Base-by-base conservation (phyloP, 2,329 filamentous ascomycete species). In the Endoconidiophora polonica region DNA sequence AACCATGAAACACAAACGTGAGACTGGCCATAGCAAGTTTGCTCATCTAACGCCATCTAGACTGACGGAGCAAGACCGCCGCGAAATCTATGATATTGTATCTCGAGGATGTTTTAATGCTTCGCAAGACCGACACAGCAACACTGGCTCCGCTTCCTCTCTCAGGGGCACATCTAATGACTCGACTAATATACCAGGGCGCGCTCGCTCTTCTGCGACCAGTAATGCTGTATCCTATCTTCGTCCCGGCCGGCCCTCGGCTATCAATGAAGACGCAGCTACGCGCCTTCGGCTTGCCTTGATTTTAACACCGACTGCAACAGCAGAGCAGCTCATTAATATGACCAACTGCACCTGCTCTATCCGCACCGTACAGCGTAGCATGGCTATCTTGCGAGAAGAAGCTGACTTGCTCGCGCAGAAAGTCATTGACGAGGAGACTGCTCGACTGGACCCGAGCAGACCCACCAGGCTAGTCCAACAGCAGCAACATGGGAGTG, bases 321-420 rank as follows among this genome's bases (percentile, higher is more conserved):
- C 51, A 14, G 51, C 51, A 16, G 51, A 53, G 29, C 51, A 53
- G 22, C 16, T 53, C n/a, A 53, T 53, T 26, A 44, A 38, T n/a
- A 42, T 46, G 26, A 50, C 51, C 4, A 44, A 47, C n/a, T 53
- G 51, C 24, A 46, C 51, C 5, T 53, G 51, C 23, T 53, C 51
- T 6, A 44, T 49, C 38, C 47, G 51, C 20, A 53, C 51, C 10
- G 51, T 53, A 9, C 51, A 53, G 44, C 46, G 51, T 4, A 49
- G 37, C 20, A 53, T 53, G 51, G 41, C 46, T 7, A 20, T 37
- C 23, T 14, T 53, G 40, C 41, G 51, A 20, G 46, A 24, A 10
- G 51, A 53, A 36, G 51, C 51, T 3, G 51, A 53, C n/a, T 20
- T 46, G 26, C 22, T 53, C 5, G 51, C 51, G 14, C 36, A 53